Conservation (phyloP, 768 basidiomycete genomes). For the Sporobolomyces phaffii region DNA sequence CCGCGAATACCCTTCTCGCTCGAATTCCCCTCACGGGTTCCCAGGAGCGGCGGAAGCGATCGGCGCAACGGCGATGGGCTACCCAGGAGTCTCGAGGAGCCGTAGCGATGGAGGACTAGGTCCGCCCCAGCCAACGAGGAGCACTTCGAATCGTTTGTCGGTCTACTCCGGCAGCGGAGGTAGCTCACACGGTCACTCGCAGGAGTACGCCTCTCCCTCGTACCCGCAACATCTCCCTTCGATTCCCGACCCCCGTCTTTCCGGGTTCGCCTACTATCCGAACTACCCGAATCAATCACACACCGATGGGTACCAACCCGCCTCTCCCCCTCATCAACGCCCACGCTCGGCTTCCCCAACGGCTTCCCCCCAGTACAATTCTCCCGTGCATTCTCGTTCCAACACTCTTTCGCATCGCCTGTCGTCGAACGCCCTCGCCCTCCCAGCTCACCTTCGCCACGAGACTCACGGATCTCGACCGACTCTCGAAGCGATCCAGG, state of each 20-base stretch:
- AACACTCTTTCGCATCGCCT: not conserved
- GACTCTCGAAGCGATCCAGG: not conserved
- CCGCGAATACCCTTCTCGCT: not conserved
- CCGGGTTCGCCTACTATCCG: conserved; percentile 8
- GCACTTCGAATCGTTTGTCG: conserved; percentile 17
- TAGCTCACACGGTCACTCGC: conserved; percentile 14
- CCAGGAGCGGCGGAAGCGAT: not conserved
- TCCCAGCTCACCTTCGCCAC: conserved; percentile 2
- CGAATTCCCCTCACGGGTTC: not conserved
- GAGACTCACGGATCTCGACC: conserved; percentile 8
- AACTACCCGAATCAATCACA: not conserved
- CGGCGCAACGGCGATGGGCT: not conserved
- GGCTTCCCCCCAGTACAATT: not conserved
- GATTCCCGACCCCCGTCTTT: conserved; percentile 20
- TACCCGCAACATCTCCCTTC: not conserved
- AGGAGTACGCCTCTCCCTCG: not conserved
- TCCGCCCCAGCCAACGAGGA: not conserved
- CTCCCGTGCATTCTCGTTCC: not conserved
- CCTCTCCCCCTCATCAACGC: conserved; percentile 5
- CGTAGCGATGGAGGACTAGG: not conserved
- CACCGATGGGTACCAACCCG: not conserved
- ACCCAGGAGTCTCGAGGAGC: not conserved
- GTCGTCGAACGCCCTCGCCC: conserved; percentile 1
- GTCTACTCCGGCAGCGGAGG: conserved; percentile 7
- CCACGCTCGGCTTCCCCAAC: conserved; percentile 11